Evolutionary conservation across 495 filamentous ascomycete genomes (phyloP).

Genomic region (Apodospora peruviana): DNA sequence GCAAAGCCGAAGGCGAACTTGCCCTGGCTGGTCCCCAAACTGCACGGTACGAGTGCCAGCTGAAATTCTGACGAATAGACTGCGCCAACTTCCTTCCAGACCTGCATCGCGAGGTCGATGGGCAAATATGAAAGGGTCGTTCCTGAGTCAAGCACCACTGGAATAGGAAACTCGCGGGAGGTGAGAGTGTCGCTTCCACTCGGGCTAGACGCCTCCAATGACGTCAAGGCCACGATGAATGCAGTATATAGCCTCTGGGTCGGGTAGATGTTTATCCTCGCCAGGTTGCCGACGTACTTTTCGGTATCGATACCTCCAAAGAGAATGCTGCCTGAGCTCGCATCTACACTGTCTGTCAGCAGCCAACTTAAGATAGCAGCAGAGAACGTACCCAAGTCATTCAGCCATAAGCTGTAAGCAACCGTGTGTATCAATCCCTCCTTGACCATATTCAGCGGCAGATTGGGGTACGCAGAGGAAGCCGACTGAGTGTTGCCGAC

Average conservation of each 20-base stretch:
- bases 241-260: conserved; percentile 45
- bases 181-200: conserved; percentile 46
- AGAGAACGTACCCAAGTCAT: conserved; percentile 54
- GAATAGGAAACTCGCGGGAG: conserved; percentile 48
- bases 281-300: conserved; percentile 72
- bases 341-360: conserved; percentile 15
- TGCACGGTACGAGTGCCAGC: conserved; percentile 66
- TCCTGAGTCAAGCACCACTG: conserved; percentile 83
- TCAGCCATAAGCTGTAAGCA: conserved; percentile 88
- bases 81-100: conserved; percentile 69
- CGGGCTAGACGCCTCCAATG: conserved; percentile 36
- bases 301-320: conserved; percentile 90
- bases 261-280: conserved; percentile 57
- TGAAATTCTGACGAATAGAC: conserved; percentile 40
- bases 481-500: conserved; percentile 36
- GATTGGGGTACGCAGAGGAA: conserved; percentile 61
- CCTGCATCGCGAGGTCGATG: conserved; percentile 53
- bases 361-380: background rate
- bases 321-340: conserved; percentile 46
- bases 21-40: conserved; percentile 52
- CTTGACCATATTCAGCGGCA: conserved; percentile 70
- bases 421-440: conserved; percentile 68
- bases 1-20: conserved; percentile 71
- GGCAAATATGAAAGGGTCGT: conserved; percentile 84
- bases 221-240: conserved; percentile 72